Evolutionary conservation across 495 filamentous ascomycete species (phyloP), one percentile per base, ranked within the genome.

Genomic region (Lasiosphaeria miniovina): DNA sequence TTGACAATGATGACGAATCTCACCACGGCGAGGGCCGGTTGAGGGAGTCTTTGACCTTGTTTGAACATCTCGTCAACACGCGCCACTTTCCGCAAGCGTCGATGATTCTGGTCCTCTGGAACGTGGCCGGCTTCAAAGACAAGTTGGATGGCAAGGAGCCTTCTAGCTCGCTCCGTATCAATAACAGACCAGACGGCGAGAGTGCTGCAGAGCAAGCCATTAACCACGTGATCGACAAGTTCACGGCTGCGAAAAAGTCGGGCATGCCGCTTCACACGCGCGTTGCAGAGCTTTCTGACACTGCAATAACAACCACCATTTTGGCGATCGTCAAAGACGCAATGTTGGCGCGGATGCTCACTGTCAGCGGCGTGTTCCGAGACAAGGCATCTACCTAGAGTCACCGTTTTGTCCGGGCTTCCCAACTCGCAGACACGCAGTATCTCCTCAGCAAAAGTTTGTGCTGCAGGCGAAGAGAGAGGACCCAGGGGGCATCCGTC

Each of bases 261-360:
- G 38, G 41, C n/a, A 57, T 36, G 36, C 33, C 52, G 51, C 11
- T 59, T 3, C 60, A 63, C 38, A 31, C 50, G 11, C 49, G 60
- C 50, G 54, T 57, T 4, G 61, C 52, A 5, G 61, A 63, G 49
- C 46, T 59, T 0, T 10, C 6, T 10, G 57, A 59, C 36, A 14
- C 52, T 7, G 10, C 43, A 33, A 60, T 49, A 1, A 54, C 55
- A n/a, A 17, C 8, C 4, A 56, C 55, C 24, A 57, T 63, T 12
- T 15, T 60, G 7, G 45, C 50, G 33, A 52, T 57, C 0, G 54
- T 54, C 17, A 63, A 63, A 49, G 56, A 63, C 12, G 46, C 55
- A 4, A 62, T 58, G 56, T 38, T 62, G 45, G 33, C 59, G 36
- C 10, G 51, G 12, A 50, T 52, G 1, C 32, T 62, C n/a, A 41